Conservation (phyloP, 2,329 filamentous ascomycete genomes). For the Phialophora expanda region DNA sequence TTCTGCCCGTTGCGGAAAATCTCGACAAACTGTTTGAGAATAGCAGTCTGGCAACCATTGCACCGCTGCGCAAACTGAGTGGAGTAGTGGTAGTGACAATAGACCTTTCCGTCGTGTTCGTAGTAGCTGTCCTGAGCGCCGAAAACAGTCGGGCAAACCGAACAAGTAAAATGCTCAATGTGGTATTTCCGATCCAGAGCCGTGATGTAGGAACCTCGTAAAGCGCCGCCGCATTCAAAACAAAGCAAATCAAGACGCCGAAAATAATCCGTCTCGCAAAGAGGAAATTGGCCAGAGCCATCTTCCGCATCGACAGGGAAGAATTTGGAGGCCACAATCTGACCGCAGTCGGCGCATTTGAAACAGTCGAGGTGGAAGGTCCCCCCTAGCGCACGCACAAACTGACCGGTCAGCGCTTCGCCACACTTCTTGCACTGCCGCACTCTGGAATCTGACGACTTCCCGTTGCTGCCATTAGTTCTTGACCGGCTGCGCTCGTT, state of each 20-base stretch:
- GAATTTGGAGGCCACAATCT: conserved; percentile 98
- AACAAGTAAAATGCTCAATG: conserved; percentile 98
- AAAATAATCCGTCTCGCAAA: conserved; percentile 99
- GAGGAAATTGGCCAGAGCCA: conserved; percentile 80
- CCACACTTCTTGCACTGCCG: conserved; percentile 83
- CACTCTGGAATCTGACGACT: conserved; percentile 42
- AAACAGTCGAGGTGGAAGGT: conserved; percentile 99
- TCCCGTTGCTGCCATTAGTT: conserved; percentile 43
- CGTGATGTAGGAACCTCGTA: conserved; percentile 97
- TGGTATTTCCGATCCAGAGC: conserved; percentile 98
- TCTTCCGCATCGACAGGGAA: conserved; percentile 94
- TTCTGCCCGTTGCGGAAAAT: conserved; percentile 98
- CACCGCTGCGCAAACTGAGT: conserved; percentile 96
- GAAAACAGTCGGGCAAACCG: conserved; percentile 95
- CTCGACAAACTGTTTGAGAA: conserved; percentile 98
- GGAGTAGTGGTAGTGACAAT: conserved; percentile 98
- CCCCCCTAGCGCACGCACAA: conserved; percentile 88
- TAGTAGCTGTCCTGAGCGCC: conserved; percentile 98
- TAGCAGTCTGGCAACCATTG: conserved; percentile 95
- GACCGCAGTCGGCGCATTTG: conserved; percentile 92
- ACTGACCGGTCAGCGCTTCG: conserved; percentile 87
- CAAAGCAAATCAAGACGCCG: conserved; percentile 87
- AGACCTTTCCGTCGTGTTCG: conserved; percentile 94
- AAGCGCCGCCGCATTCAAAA: conserved; percentile 86
- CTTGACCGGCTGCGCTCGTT: conserved; percentile 43